phyloP scores from a whole-genome alignment of 1,284 basidiomycete genomes.

The Sanghuangporus weigelae region DNA sequence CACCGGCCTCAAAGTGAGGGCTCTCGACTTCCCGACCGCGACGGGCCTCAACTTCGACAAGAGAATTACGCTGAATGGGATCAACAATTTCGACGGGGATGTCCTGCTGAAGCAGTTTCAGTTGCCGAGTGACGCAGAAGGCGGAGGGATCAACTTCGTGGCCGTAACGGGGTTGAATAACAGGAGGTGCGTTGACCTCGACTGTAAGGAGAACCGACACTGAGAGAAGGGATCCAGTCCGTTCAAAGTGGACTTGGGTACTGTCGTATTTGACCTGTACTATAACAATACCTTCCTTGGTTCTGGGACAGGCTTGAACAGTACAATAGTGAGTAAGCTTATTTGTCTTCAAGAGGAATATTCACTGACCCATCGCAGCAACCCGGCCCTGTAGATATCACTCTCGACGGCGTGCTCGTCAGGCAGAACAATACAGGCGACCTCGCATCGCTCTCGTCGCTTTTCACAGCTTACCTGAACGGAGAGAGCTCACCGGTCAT shows the following conservation, averaged over 20 bases:
- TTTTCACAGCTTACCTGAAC: conserved; percentile 77
- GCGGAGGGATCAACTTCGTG: conserved; percentile 63
- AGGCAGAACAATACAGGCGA: conserved; percentile 46
- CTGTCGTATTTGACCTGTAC: conserved; percentile 58
- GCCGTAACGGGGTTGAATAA: conserved; percentile 59
- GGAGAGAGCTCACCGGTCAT: conserved; percentile 53
- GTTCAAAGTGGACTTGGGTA: conserved; percentile 67
- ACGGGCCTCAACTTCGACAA: conserved; percentile 62
- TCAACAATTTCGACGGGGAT: conserved; percentile 59
- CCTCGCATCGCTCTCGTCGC: conserved; percentile 49
- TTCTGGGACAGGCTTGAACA: conserved; percentile 46
- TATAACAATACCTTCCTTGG: conserved; percentile 62
- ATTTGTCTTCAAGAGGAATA: conserved; percentile 5
- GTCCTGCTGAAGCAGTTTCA: conserved; percentile 60
- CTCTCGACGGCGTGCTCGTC: conserved; percentile 54
- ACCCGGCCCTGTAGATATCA: conserved; percentile 57
- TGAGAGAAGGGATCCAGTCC: conserved; percentile 37
- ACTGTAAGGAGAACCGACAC: not conserved
- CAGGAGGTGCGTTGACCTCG: conserved; percentile 40
- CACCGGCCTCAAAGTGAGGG: conserved; percentile 57
- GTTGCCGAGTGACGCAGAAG: conserved; percentile 66
- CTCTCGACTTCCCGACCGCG: conserved; percentile 60
- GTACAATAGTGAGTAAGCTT: conserved; percentile 40
- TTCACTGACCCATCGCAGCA: conserved; percentile 28
- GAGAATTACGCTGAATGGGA: conserved; percentile 50